Conservation (phyloP, 202 grass and related monocot genomes). For the Zoysia matrella region DNA sequence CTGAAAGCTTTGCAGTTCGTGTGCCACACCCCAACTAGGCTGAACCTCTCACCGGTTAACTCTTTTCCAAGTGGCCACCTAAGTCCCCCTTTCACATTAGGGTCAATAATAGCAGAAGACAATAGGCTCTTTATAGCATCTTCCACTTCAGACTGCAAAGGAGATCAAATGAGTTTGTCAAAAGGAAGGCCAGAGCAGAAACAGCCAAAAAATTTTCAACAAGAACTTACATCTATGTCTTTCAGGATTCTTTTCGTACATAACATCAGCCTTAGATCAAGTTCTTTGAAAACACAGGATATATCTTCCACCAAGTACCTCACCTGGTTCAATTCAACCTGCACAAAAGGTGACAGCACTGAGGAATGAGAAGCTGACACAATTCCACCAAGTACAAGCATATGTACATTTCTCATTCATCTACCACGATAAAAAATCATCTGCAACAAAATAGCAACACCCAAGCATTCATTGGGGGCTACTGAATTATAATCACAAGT, state of each 20-base stretch:
- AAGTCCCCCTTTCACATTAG: conserved; percentile 68
- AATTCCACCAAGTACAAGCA: no score
- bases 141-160: conserved; percentile 61
- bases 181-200: neutral
- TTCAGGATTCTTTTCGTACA: conserved; percentile 56
- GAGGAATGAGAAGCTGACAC: conserved; percentile 1
- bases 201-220: neutral
- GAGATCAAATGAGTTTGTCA: conserved; percentile 19
- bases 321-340: conserved; percentile 67
- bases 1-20: conserved; percentile 53
- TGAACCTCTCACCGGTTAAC: conserved; percentile 55
- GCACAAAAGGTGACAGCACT: conserved; percentile 17
- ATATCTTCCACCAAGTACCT: conserved; percentile 73
- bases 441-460: neutral
- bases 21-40: conserved; percentile 51
- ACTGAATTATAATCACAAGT: neutral
- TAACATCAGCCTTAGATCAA: conserved; percentile 80
- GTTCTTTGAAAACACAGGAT: conserved; percentile 66
- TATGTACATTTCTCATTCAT: neutral
- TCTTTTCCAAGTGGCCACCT: conserved; percentile 69
- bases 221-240: conserved; percentile 60
- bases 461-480: neutral
- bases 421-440: neutral
- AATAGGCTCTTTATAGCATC: conserved; percentile 59
- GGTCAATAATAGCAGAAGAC: conserved; percentile 63